Percentiles rank a stretch among this genome's conserved stretches.
phyloP scores from a whole-genome alignment of 805 yeast genomes.

The Zygoascus tannicola region DNA sequence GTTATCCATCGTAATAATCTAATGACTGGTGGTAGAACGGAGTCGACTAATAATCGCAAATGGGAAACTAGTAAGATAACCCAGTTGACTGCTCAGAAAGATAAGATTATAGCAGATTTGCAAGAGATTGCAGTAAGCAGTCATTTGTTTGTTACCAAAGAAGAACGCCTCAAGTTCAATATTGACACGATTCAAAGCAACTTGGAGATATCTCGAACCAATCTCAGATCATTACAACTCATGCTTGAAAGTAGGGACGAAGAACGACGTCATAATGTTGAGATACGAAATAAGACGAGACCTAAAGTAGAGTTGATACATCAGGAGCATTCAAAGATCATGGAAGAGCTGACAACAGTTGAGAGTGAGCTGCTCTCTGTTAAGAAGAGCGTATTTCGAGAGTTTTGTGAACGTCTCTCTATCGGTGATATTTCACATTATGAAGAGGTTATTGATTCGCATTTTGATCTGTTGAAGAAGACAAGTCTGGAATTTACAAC shows the following conservation, averaged over 20 bases:
- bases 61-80: slow-evolving; percentile 59
- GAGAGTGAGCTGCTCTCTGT: slow-evolving; percentile 11
- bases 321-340: slow-evolving; percentile 1
- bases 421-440: slow-evolving; percentile 54
- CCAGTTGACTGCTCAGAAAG: slow-evolving; percentile 42
- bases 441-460: slow-evolving; percentile 53
- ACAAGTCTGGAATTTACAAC: slow-evolving; percentile 46
- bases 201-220: slow-evolving; percentile 25
- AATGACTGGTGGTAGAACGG: slow-evolving; percentile 81
- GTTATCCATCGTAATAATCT: slow-evolving; percentile 76
- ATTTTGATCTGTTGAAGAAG: slow-evolving; percentile 16
- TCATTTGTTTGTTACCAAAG: slow-evolving; percentile 41
- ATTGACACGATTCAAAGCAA: slow-evolving; percentile 37
- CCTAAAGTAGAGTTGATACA: slow-evolving; percentile 32
- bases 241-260: slow-evolving; percentile 24
- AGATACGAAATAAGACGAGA: slow-evolving; percentile 32
- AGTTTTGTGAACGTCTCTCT: slow-evolving; percentile 47
- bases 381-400: slow-evolving; percentile 27
- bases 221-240: slow-evolving; percentile 23
- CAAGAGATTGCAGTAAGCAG: slow-evolving; percentile 36
- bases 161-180: slow-evolving; percentile 50
- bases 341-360: slow-evolving; percentile 4
- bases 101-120: slow-evolving; percentile 43
- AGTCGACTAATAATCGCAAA: slow-evolving; percentile 36
- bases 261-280: slow-evolving; percentile 17